Evolutionary conservation across 192 early-diverging fungal species (phyloP).

Genomic region (Podila clonocystis): DNA sequence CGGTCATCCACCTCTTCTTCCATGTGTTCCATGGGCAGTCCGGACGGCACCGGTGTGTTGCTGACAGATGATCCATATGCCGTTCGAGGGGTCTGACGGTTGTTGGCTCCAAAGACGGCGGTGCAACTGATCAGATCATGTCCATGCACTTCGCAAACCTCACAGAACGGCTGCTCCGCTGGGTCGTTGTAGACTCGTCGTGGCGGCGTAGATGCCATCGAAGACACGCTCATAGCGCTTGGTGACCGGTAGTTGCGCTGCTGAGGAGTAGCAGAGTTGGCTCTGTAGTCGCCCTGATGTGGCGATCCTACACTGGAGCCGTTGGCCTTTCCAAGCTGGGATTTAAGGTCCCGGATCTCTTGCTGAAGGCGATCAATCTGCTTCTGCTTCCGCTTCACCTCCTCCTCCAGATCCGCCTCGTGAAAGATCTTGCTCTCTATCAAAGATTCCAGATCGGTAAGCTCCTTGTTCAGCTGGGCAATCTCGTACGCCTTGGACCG

Average conservation of each 20-base stretch:
- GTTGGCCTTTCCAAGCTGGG: constrained; percentile 24
- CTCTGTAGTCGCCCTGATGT: background rate
- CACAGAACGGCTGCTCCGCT: constrained; percentile 57
- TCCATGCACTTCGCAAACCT: constrained; percentile 75
- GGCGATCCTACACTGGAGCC: background rate
- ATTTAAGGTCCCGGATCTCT: constrained; percentile 62
- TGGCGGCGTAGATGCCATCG: background rate
- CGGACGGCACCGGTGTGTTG: constrained; percentile 2
- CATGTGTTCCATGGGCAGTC: background rate
- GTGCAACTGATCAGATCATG: constrained; percentile 73
- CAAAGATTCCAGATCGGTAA: constrained; percentile 71
- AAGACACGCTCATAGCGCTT: background rate
- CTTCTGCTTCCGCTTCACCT: constrained; percentile 56
- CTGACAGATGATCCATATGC: background rate
- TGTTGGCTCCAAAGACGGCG: constrained; percentile 54
- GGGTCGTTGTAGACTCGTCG: background rate
- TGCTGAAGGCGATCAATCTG: constrained; percentile 49
- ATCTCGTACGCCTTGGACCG: constrained; percentile 71
- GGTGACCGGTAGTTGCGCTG: background rate
- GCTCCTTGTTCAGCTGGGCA: constrained; percentile 67
- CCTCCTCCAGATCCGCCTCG: constrained; percentile 75
- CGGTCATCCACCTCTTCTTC: constrained; percentile 10
- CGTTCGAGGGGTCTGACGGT: background rate
- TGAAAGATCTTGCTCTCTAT: constrained; percentile 81
- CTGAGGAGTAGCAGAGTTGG: background rate